Percentiles rank a stretch among this genome's conserved stretches.
Conservation (phyloP, 352 stramenopile species). For the Phytophthora ohioensis region DNA sequence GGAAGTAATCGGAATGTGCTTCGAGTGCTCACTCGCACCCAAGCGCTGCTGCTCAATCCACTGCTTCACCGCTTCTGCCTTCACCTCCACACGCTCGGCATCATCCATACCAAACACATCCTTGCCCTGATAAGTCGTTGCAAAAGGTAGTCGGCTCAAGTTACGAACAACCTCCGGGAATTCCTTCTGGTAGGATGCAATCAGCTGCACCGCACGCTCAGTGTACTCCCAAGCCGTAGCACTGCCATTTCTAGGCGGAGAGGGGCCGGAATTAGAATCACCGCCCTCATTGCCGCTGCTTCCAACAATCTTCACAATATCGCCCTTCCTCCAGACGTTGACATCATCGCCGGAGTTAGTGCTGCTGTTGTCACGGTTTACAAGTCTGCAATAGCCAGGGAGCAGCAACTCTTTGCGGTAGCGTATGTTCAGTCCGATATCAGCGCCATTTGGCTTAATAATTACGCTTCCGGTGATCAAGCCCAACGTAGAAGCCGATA, state of each 20-base stretch:
- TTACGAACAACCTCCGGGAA: constrained; percentile 95
- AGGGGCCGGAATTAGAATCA: constrained; percentile 3
- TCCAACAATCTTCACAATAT: constrained; percentile 94
- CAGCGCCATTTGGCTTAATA: constrained; percentile 93
- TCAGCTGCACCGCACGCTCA: constrained; percentile 93
- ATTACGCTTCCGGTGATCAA: constrained; percentile 94
- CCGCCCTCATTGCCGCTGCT: constrained; percentile 54
- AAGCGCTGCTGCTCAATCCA: constrained; percentile 95
- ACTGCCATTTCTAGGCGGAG: constrained; percentile 25
- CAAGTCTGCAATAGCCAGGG: constrained; percentile 92
- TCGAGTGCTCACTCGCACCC: constrained; percentile 86
- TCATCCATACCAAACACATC: constrained; percentile 88
- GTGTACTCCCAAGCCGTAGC: constrained; percentile 97
- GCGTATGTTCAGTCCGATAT: constrained; percentile 90
- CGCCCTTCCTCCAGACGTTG: constrained; percentile 90
- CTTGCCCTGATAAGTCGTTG: constrained; percentile 89
- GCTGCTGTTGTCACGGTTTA: constrained; percentile 40
- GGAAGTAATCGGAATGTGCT: constrained; percentile 93
- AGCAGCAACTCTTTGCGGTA: constrained; percentile 90
- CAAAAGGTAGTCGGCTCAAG: constrained; percentile 89
- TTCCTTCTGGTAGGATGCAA: constrained; percentile 93
- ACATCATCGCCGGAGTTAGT: constrained; percentile 27
- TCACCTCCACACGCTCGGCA: constrained; percentile 62
- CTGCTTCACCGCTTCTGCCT: constrained; percentile 85
- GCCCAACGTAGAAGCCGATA: constrained; percentile 93